phyloP scores from a whole-genome alignment of 768 basidiomycete species.

The Boletus bicolor region DNA sequence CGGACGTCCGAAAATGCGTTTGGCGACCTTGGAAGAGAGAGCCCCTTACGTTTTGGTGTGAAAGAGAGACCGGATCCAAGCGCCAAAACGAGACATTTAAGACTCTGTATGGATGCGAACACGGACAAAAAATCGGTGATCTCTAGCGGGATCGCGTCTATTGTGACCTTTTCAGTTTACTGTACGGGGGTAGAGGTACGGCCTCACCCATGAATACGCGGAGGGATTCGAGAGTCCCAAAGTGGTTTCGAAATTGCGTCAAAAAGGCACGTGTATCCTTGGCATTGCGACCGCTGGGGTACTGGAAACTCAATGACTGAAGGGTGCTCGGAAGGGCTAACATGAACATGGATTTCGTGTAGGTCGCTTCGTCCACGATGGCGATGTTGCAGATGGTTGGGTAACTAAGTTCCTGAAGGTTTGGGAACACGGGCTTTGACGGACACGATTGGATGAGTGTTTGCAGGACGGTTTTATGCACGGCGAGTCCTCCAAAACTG shows the following conservation, averaged over 20 bases:
- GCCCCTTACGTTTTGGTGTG: constrained; percentile 5
- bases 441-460: constrained; percentile 22
- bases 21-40: constrained; percentile 1
- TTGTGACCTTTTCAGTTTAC: background rate
- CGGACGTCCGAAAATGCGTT: constrained; percentile 6
- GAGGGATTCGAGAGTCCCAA: constrained; percentile 10
- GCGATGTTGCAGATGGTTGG: constrained; percentile 18
- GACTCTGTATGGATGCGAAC: constrained; percentile 12
- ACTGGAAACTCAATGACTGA: constrained; percentile 13
- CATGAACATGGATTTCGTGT: constrained; percentile 11
- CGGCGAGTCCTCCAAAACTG: constrained; percentile 10
- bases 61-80: constrained; percentile 13
- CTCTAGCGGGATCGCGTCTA: constrained; percentile 14
- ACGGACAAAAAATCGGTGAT: constrained; percentile 14
- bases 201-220: constrained; percentile 18
- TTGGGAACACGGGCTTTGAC: constrained; percentile 18
- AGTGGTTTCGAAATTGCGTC: constrained; percentile 10
- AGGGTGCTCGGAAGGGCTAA: constrained; percentile 6
- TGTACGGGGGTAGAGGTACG: background rate
- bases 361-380: constrained; percentile 10
- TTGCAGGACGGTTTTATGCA: constrained; percentile 17
- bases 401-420: constrained; percentile 22
- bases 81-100: constrained; percentile 19
- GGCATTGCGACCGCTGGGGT: constrained; percentile 10
- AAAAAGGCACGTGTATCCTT: constrained; percentile 16